phyloP scores from a whole-genome alignment of 2,329 filamentous ascomycete genomes.

The Leptographium galeiforme region DNA sequence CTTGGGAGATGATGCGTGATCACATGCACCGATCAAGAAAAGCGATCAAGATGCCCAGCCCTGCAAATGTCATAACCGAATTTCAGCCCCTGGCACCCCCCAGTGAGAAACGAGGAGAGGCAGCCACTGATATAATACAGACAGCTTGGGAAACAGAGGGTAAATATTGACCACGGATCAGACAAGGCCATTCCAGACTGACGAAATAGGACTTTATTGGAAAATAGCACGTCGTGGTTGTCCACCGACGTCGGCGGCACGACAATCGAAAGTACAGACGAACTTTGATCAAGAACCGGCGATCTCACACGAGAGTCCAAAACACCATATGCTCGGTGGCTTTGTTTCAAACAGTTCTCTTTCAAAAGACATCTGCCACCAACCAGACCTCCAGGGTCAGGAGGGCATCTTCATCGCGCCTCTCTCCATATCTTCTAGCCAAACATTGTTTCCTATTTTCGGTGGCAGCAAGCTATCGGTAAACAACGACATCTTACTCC shows the following conservation, averaged over 20 bases:
- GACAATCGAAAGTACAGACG: slow-evolving; percentile 28
- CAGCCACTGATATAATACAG: slow-evolving; percentile 15
- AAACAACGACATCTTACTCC: slow-evolving; percentile 58
- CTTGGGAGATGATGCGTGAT: slow-evolving; percentile 46
- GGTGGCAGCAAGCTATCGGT: slow-evolving; percentile 54
- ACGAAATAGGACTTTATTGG: slow-evolving; percentile 37
- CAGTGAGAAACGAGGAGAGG: slow-evolving; percentile 21
- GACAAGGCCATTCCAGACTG: too few relatives aligned
- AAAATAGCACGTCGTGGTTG: slow-evolving; percentile 45
- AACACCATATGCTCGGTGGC: slow-evolving; percentile 38
- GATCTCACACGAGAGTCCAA: slow-evolving; percentile 31
- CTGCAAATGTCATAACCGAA: slow-evolving; percentile 28
- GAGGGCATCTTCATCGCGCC: slow-evolving; percentile 53
- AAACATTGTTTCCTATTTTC: slow-evolving; percentile 50
- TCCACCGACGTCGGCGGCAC: slow-evolving; percentile 47
- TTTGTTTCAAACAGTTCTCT: slow-evolving; percentile 49
- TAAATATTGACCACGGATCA: background rate
- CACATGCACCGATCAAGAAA: slow-evolving; percentile 32
- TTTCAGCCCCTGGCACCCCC: slow-evolving; percentile 29
- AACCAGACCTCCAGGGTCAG: slow-evolving; percentile 47
- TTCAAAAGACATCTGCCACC: slow-evolving; percentile 50
- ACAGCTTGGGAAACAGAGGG: slow-evolving; percentile 39
- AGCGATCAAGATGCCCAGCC: slow-evolving; percentile 21
- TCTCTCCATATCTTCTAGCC: slow-evolving; percentile 40
- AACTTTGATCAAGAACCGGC: slow-evolving; percentile 31